Conservation (phyloP, 305 asterid species). For the Striga hermonthica region DNA sequence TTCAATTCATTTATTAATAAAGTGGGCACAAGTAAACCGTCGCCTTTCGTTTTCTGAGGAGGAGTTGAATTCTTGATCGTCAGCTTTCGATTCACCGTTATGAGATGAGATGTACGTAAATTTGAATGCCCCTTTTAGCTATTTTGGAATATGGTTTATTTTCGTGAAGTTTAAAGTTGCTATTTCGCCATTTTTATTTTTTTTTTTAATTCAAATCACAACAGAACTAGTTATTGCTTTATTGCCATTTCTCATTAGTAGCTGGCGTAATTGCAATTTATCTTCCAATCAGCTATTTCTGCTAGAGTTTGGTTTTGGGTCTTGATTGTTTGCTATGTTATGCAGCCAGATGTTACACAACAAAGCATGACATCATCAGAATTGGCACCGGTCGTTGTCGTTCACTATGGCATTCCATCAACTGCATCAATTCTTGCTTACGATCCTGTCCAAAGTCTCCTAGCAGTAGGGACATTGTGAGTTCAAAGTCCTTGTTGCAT, state of each 20-base stretch:
- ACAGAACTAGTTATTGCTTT: not conserved
- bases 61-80: not conserved
- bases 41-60: not conserved
- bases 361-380: constrained; percentile 42
- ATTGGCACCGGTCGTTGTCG: constrained; percentile 57
- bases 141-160: not conserved
- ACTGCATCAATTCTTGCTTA: constrained; percentile 82
- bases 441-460: constrained; percentile 77
- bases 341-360: constrained; percentile 37
- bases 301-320: constrained; percentile 26
- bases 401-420: constrained; percentile 93
- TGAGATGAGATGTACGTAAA: not conserved
- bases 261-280: constrained; percentile 6
- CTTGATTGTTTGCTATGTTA: constrained; percentile 16
- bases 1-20: not conserved
- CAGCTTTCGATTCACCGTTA: not conserved
- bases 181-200: constrained; percentile 1
- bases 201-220: constrained; percentile 1
- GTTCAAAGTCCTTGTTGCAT: constrained; percentile 33
- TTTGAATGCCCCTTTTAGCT: not conserved
- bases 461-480: constrained; percentile 94
- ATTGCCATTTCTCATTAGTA: constrained; percentile 2
- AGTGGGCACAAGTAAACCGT: not conserved
- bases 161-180: constrained; percentile 7
- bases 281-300: not conserved